A percentile compares a stretch with the other conserved stretches of the same genome.
phyloP scores from a whole-genome alignment of 768 basidiomycete genomes.

The Epithele typhae region DNA sequence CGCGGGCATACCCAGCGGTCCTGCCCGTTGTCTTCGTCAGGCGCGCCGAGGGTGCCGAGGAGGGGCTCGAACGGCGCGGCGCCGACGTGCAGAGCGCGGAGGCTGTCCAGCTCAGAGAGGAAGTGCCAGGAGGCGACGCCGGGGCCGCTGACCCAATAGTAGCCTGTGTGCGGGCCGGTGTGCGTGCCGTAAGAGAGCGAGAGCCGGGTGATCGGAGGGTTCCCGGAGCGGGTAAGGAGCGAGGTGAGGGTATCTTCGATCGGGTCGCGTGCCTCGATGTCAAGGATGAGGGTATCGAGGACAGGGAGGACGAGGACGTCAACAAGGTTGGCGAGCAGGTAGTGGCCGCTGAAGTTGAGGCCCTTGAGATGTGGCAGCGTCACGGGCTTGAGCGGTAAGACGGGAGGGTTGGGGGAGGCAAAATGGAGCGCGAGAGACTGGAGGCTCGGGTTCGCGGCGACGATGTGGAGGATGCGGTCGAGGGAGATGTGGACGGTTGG shows the following conservation, averaged over 20 bases:
- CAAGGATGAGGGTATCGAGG: conserved; percentile 56
- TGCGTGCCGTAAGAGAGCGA: conserved; percentile 55
- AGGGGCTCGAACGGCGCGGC: conserved; percentile 64
- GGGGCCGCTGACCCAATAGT: conserved; percentile 58
- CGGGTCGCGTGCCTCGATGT: conserved; percentile 72
- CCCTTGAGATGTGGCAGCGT: conserved; percentile 51
- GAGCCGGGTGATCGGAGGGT: conserved; percentile 54
- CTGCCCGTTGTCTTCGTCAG: conserved; percentile 51
- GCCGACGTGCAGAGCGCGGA: conserved; percentile 60
- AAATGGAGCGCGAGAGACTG: conserved; percentile 59
- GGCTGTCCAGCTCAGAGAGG: conserved; percentile 50
- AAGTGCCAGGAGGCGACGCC: conserved; percentile 66
- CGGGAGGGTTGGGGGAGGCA: conserved; percentile 51
- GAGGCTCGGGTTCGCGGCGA: conserved; percentile 53
- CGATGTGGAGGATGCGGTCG: conserved; percentile 65
- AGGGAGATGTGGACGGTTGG: conserved; percentile 59
- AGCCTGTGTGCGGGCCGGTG: conserved; percentile 28
- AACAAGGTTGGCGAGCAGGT: conserved; percentile 54
- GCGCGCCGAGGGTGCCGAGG: conserved; percentile 49
- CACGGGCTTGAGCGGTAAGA: conserved; percentile 55
- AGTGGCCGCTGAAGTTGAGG: conserved; percentile 63
- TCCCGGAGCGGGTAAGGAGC: conserved; percentile 55
- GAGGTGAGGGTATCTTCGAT: conserved; percentile 66
- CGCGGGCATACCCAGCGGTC: conserved; percentile 60
- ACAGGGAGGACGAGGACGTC: conserved; percentile 57